Evolutionary conservation across 371 early-diverging fungal species (phyloP), one percentile per base, ranked within the genome.

Genomic region (Mortierella sp.): DNA sequence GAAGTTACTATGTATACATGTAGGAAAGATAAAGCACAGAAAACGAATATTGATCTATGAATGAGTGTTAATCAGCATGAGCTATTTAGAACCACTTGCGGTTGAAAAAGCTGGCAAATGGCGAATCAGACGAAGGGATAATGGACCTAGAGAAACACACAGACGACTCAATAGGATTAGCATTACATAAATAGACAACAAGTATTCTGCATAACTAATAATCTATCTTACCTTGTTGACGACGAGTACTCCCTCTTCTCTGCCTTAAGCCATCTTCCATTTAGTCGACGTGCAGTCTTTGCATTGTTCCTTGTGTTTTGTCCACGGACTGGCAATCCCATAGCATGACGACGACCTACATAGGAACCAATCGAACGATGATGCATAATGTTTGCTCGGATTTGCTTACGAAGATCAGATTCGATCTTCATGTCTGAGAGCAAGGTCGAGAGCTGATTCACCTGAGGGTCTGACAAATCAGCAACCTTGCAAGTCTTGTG

Each of bases 351-450:
- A 85, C 88, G 87, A 29, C 98, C 98, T 49, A 92, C 85, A 68
- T 94, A 96, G 53, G 93, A 88, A 40, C 92, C n/a, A n/a, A n/a
- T n/a, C n/a, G n/a, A n/a, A n/a, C n/a, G n/a, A n/a, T n/a, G n/a
- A 63, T 92, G 93, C 86, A 87, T 84, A 47, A 98, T 93, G 66
- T 95, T 93, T 69, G 93, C 93, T 37, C 88, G 84, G 13, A 93
- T 87, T 81, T 96, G 86, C 81, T 96, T 86, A 83, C 89, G 88
- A 56, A 98, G 86, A 83, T 97, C 97, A 32, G 92, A 93, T 76
- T 97, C 98, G 47, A 98, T 91, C 43, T 90, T 95, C 96, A 97
- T 95, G 43, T 90, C 89, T 57, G 95, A 91, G 70, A 98, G 89
- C 42, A 94, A 87, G 40, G 90, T 87, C 19, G 96, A 92, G 15